Percentiles rank a stretch among this genome's conserved stretches.
phyloP scores from a whole-genome alignment of 805 yeast genomes.

The Yamadazyma takamatsuzukensis region DNA sequence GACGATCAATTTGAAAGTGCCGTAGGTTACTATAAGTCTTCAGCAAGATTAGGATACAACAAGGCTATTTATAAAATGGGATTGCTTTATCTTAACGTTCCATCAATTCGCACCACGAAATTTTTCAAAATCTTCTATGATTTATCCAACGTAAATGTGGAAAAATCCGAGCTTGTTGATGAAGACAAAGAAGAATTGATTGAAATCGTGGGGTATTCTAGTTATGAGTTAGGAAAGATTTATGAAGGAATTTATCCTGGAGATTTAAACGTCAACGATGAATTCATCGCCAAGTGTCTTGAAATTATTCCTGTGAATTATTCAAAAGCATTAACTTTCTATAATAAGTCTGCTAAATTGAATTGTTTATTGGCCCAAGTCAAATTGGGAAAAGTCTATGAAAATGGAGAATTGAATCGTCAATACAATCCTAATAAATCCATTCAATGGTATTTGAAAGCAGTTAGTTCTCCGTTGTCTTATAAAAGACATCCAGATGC shows the following conservation, averaged over 20 bases:
- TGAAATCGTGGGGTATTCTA: conserved; percentile 39
- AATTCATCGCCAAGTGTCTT: conserved; percentile 29
- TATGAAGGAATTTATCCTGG: conserved; percentile 46
- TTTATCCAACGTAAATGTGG: conserved; percentile 35
- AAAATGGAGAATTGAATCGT: conserved; percentile 40
- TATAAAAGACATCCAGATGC: conserved; percentile 43
- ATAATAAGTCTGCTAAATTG: conserved; percentile 40
- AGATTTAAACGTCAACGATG: conserved; percentile 33
- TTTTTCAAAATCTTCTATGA: conserved; percentile 33
- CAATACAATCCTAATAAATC: conserved; percentile 37
- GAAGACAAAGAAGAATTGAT: conserved; percentile 39
- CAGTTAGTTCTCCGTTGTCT: conserved; percentile 35
- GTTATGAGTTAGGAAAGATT: conserved; percentile 38
- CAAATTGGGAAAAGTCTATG: conserved; percentile 39
- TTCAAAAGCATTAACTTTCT: conserved; percentile 37
- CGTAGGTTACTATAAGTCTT: conserved; percentile 28
- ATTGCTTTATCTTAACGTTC: conserved; percentile 31
- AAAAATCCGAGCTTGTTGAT: conserved; percentile 28
- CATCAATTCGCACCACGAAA: conserved; percentile 30
- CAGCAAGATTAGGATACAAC: conserved; percentile 42
- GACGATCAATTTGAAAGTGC: conserved; percentile 27
- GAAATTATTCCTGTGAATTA: conserved; percentile 41
- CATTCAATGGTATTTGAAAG: conserved; percentile 43
- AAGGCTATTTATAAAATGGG: conserved; percentile 42
- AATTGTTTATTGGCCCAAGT: conserved; percentile 39